Evolutionary conservation across 192 early-diverging fungal species (phyloP).

Genomic region (Coemansia sp.): DNA sequence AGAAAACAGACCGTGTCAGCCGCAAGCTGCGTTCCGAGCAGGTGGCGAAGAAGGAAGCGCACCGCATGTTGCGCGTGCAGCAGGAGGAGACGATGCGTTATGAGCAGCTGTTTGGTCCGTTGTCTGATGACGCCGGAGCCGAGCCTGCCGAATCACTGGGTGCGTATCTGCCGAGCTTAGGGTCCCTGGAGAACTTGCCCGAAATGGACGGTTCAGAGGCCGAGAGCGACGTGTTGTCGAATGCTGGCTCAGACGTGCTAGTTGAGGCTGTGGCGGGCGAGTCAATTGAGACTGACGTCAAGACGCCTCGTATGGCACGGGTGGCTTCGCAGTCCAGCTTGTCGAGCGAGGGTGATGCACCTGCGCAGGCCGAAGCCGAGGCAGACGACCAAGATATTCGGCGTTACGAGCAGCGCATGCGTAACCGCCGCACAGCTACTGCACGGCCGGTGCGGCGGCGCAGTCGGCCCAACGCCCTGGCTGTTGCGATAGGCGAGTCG

Average conservation of each 20-base stretch:
- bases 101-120: constrained; percentile 34
- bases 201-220: constrained; percentile 4
- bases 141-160: constrained; percentile 35
- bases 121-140: constrained; percentile 19
- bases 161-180: constrained; percentile 15
- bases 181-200: not conserved
- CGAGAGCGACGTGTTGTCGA: constrained; percentile 18
- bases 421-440: constrained; percentile 19
- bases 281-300: not conserved
- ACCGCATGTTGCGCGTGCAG: constrained; percentile 32
- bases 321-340: constrained; percentile 28
- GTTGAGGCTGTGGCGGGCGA: not conserved
- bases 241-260: constrained; percentile 4
- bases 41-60: constrained; percentile 19
- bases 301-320: not conserved
- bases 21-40: constrained; percentile 42
- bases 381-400: constrained; percentile 41
- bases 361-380: constrained; percentile 12
- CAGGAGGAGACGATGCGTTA: constrained; percentile 47
- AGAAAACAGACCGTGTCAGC: constrained; percentile 37
- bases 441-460: constrained; percentile 11
- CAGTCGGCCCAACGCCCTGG: constrained; percentile 16
- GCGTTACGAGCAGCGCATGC: constrained; percentile 35
- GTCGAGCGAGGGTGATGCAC: not conserved
- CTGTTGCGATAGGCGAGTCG: constrained; percentile 36